Percentiles rank a stretch among this genome's conserved stretches.
Conservation (phyloP, 1,284 basidiomycete genomes). For the Anthracocystis setariae region DNA sequence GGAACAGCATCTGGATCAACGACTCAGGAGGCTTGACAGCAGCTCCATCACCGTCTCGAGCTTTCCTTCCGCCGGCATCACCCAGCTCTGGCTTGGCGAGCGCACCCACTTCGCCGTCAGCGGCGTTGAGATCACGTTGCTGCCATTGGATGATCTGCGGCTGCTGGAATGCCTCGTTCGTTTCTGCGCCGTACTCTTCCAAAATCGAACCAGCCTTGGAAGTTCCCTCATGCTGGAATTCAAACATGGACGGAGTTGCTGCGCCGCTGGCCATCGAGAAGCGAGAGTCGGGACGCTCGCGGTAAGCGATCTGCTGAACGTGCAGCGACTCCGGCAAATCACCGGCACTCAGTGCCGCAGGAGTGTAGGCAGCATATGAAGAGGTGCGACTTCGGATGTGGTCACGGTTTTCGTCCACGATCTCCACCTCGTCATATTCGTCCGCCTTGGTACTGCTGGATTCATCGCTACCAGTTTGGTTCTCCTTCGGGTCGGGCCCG, state of each 20-base stretch:
- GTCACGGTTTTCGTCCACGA: constrained; percentile 4
- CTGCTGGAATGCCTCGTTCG: constrained; percentile 34
- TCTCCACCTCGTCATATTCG: constrained; percentile 34
- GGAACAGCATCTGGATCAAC: constrained; percentile 17
- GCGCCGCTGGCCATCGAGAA: constrained; percentile 17
- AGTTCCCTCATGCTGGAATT: constrained; percentile 48
- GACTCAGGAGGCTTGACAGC: constrained; percentile 40
- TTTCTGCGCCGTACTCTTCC: constrained; percentile 29
- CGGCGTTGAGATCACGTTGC: constrained; percentile 44
- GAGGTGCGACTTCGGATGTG: background rate
- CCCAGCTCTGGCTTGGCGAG: constrained; percentile 49
- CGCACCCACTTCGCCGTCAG: constrained; percentile 46
- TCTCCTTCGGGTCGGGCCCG: constrained; percentile 8
- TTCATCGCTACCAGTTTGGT: constrained; percentile 5
- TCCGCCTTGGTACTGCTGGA: constrained; percentile 4
- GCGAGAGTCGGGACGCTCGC: constrained; percentile 15
- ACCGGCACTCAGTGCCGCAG: constrained; percentile 6
- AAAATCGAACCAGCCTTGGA: constrained; percentile 30
- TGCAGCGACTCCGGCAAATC: constrained; percentile 21
- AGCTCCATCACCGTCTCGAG: constrained; percentile 27
- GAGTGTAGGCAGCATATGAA: constrained; percentile 8
- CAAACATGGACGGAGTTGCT: constrained; percentile 19
- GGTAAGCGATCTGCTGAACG: constrained; percentile 14
- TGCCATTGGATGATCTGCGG: constrained; percentile 58
- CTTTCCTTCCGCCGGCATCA: constrained; percentile 40